These are phyloP conservation scores for Neurospora cerealis DNA, from an alignment of 495 filamentous ascomycete genomes.

Conservation along the genomic window DNA sequence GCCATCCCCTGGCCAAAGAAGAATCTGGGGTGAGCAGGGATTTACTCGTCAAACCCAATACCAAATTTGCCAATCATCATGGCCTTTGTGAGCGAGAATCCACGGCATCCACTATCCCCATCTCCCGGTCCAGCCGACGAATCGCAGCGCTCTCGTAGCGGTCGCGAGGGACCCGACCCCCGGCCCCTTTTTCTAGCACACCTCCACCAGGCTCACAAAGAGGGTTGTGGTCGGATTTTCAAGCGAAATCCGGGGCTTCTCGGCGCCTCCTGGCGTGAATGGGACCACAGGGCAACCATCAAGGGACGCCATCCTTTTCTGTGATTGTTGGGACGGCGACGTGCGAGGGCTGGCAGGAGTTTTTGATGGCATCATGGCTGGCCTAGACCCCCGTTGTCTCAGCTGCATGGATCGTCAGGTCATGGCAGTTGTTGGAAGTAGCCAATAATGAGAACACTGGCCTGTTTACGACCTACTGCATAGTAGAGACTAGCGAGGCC, in stretches of 20 bases:
- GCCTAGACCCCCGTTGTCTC: neutral
- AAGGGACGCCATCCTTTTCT: neutral
- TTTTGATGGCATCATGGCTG: neutral
- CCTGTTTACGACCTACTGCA: neutral
- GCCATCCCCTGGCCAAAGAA: constrained; percentile 1
- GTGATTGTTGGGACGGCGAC: neutral
- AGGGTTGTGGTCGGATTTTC: neutral
- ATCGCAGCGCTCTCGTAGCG: neutral
- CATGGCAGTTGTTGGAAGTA: neutral
- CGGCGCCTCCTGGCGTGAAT: neutral
- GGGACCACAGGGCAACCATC: neutral
- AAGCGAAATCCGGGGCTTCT: neutral
- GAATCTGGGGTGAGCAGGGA: constrained; percentile 22
- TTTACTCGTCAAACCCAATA: neutral
- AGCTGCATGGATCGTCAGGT: neutral
- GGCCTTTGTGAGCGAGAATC: neutral
- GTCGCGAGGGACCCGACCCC: neutral
- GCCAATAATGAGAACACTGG: neutral
- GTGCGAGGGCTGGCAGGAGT: neutral
- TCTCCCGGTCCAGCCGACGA: neutral
- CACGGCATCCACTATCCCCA: neutral
- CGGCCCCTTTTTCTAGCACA: neutral
- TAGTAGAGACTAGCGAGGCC: neutral
- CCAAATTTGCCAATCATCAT: neutral
- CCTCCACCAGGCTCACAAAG: neutral